phyloP scores from a whole-genome alignment of 164 flowering plant species.

The Aristolochia californica region DNA sequence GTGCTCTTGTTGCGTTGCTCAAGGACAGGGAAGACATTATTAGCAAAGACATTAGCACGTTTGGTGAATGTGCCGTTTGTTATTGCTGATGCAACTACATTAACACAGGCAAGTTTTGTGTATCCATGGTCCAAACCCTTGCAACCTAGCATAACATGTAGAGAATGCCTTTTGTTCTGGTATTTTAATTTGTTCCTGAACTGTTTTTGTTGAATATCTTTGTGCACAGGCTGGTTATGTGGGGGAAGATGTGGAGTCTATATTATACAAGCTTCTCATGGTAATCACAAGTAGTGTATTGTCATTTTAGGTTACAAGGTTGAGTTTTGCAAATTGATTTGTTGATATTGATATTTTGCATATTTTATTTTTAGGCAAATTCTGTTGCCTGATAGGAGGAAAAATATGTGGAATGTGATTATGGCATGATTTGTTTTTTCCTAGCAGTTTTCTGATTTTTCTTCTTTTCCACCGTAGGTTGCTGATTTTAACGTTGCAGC shows the following conservation, averaged over 20 bases:
- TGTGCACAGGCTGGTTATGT: slow-evolving; percentile 93
- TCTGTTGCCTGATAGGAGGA: too few species aligned
- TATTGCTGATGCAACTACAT: slow-evolving; percentile 89
- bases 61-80: slow-evolving; percentile 95
- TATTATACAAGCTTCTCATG: slow-evolving; percentile 75
- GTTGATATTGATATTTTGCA: too few species aligned
- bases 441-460: background rate
- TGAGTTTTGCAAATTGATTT: too few species aligned
- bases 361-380: background rate
- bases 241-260: slow-evolving; percentile 98
- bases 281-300: slow-evolving; percentile 22
- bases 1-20: slow-evolving; percentile 23
- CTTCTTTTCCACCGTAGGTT: slow-evolving; percentile 29
- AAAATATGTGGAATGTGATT: background rate
- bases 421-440: background rate
- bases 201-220: background rate
- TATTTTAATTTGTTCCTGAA: background rate
- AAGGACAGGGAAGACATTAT: slow-evolving; percentile 98
- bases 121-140: background rate
- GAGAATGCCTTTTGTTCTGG: background rate
- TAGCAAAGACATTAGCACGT: slow-evolving; percentile 91
- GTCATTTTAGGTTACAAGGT: too few species aligned
- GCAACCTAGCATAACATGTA: too few species aligned
- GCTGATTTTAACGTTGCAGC: slow-evolving; percentile 90
- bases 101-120: slow-evolving; percentile 71